Evolutionary conservation across 1,284 basidiomycete species (phyloP).

Genomic region (Phaffia rhodozyma): DNA sequence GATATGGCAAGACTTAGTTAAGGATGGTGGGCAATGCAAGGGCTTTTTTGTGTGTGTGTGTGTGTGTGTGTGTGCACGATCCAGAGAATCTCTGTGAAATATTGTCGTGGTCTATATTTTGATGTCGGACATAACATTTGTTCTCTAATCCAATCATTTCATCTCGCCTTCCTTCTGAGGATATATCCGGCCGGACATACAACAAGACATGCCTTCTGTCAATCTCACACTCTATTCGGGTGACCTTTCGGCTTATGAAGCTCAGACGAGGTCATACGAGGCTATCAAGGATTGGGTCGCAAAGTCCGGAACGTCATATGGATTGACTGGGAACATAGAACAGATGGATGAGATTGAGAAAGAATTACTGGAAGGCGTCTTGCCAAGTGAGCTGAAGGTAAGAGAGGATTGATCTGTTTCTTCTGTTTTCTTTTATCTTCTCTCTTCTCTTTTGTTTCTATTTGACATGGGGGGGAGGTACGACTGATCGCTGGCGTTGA

Average conservation of each 20-base stretch:
- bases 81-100: too few relatives aligned
- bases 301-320: slow-evolving; percentile 19
- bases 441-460: background rate
- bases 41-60: too few relatives aligned
- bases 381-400: slow-evolving; percentile 16
- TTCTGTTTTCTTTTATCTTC: background rate
- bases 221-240: slow-evolving; percentile 2
- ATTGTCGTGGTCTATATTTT: too few relatives aligned
- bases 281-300: slow-evolving; percentile 19
- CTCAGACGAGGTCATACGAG: background rate
- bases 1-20: too few relatives aligned
- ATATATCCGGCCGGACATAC: too few relatives aligned
- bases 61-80: too few relatives aligned
- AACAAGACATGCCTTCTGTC: background rate
- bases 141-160: too few relatives aligned
- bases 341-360: slow-evolving; percentile 18
- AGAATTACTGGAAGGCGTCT: slow-evolving; percentile 20
- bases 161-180: too few relatives aligned
- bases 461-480: too few relatives aligned
- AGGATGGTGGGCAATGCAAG: too few relatives aligned
- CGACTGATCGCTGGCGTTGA: too few relatives aligned
- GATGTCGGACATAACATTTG: too few relatives aligned
- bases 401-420: background rate
- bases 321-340: slow-evolving; percentile 3
- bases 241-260: background rate